phyloP scores from a whole-genome alignment of 306 rosid species.

The Quercus wislizeni region DNA sequence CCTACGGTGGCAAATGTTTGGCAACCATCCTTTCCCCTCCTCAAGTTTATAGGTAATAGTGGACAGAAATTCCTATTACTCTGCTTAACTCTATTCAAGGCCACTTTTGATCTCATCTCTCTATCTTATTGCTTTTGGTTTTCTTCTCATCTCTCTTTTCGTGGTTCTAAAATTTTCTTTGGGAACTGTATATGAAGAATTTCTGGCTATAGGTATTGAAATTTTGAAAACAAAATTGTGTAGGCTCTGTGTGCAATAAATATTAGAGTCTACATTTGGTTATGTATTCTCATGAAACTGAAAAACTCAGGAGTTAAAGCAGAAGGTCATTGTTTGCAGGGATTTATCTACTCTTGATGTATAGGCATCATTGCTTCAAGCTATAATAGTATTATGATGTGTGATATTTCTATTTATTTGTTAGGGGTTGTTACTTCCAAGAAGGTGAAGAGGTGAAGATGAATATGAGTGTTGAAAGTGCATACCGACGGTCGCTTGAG shows the following conservation, averaged over 20 bases:
- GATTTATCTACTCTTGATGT: constrained; percentile 5
- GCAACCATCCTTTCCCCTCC: not conserved
- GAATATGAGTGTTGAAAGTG: constrained; percentile 68
- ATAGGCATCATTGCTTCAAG: not conserved
- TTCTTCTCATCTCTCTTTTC: not conserved
- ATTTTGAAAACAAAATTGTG: not conserved
- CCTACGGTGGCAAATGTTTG: constrained; percentile 4
- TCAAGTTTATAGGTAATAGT: not conserved
- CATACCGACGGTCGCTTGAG: constrained; percentile 62
- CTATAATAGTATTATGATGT: constrained; percentile 2
- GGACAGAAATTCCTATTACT: not conserved
- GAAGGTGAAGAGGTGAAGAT: constrained; percentile 60
- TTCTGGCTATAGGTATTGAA: not conserved
- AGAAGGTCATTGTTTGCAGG: constrained; percentile 4
- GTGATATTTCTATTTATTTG: constrained; percentile 30
- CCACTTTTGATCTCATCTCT: not conserved
- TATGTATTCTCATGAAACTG: not conserved
- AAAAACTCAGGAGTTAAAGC: not conserved
- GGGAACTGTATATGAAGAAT: not conserved
- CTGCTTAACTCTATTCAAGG: not conserved
- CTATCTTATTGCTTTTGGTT: not conserved
- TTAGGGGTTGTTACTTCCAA: constrained; percentile 89
- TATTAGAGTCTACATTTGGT: not conserved
- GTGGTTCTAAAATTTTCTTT: not conserved
- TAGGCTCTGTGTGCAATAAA: not conserved